Evolutionary conservation across 441 rosid genomes (phyloP), one percentile per base, ranked within the genome.

Genomic region (Erodium texanum): DNA sequence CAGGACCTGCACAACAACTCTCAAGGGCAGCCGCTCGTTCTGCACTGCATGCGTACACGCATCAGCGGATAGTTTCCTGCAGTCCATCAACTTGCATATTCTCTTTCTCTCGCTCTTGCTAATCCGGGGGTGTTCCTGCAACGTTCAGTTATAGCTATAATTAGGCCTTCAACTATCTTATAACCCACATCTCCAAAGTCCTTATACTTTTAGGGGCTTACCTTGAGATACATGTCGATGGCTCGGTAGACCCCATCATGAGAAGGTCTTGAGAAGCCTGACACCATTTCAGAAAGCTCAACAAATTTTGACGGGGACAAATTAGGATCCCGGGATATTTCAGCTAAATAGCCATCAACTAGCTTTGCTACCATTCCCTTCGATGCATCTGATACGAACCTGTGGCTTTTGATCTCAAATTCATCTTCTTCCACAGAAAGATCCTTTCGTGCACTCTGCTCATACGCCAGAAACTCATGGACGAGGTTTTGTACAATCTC

Each of bases 1-100:
- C 69, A 93, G 89, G 56, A 93, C 95, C 82, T 93, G 99, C 50
- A 93, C 97, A 0, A 93, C 90, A 20, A 90, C 86, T 5, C 97
- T 83, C 15, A 93, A 84, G 0, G 99, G 99, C 18, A 93, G 93
- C 9, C 80, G 73, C 14, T 91, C 97, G n/a, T 91, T 93, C 79
- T 89, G 99, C 0, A 95, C 97, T 12, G 96, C 97, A 59, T 89
- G 96, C 82, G 81, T 83, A 0, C 95, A 89, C 18, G 93, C 92
- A 24, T 85, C 87, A 27, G 38, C 77, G 2, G 99, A 83, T 18
- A 93, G 85, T 75, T 86, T 93, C 80, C 85, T 83, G 16, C 88
- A 93, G 70, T 93, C 90, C 95, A 93, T 84, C 76, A 91, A 65
- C 50, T 86, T 84, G 24, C 96, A 88, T 20, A 93, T 68, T 73